These are phyloP conservation scores for Claviceps spartinae DNA, from an alignment of 2,329 filamentous ascomycete species.

Conservation along the genomic window DNA sequence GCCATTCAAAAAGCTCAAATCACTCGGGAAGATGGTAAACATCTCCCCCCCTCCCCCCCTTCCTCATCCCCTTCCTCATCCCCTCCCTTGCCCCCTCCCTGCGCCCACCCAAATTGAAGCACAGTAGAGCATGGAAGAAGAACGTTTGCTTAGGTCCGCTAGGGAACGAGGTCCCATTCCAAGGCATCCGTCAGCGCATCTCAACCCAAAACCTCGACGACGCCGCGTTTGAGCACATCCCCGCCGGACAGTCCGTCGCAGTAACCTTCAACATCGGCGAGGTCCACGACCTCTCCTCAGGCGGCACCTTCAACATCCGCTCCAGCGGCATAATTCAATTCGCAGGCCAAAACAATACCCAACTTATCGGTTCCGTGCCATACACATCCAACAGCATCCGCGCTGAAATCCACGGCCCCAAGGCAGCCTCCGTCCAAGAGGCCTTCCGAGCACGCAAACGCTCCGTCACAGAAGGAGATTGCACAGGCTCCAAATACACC, in stretches of 20 bases:
- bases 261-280: conserved; percentile 40
- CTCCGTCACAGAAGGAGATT: conserved; percentile 37
- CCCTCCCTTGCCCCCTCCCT: not conserved
- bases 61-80: not conserved
- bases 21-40: conserved; percentile 12
- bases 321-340: conserved; percentile 43
- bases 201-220: conserved; percentile 23
- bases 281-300: conserved; percentile 35
- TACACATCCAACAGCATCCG: conserved; percentile 48
- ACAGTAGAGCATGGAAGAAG: not conserved
- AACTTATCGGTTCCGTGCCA: conserved; percentile 38
- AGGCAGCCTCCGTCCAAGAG: conserved; percentile 36
- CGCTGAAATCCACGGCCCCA: conserved; percentile 41
- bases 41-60: not conserved
- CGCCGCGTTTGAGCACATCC: conserved; percentile 36
- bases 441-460: conserved; percentile 35
- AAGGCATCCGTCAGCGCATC: conserved; percentile 26
- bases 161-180: conserved; percentile 31
- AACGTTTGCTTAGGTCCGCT: not conserved
- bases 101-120: not conserved
- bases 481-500: conserved; percentile 32
- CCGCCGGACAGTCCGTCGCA: conserved; percentile 34
- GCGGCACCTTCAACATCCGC: conserved; percentile 42
- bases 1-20: conserved; percentile 39
- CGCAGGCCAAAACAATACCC: conserved; percentile 34